Base-by-base conservation (phyloP, 305 asterid genomes). In the Stenogyne calaminthoides region DNA sequence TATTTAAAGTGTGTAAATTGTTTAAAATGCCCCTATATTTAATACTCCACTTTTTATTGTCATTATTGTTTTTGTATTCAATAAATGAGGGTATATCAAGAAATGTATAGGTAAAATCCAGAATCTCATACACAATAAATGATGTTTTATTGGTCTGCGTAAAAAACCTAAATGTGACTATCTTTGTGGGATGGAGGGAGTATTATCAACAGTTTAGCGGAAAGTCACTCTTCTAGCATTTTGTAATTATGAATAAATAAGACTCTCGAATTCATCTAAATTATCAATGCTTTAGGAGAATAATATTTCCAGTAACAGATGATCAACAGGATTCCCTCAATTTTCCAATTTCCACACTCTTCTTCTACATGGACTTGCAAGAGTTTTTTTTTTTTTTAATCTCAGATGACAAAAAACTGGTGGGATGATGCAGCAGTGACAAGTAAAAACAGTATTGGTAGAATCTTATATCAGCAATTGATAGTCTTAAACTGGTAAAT, bases 191-290 rank as follows among this genome's bases (percentile, higher is more conserved):
- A 22, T 22, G 2, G 25, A 22, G 25, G 25, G 25, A 22, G 25
- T 22, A 36, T 14, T 60, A 51, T 42, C 37, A 60, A 18, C 22
- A 11, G 65, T 39, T 3, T 0, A 37, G 40, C 19, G 40, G 54
- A 51, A 52, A 37, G 47, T 56, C 16, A 65, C 65, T 66, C 63
- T 32, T 67, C 60, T 10, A 64, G 40, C 47, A 47, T 58, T 57
- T 76, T 11, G 19, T 20, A 64, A 65, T 44, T 25, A 64, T 66
- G 61, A 29, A 20, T 49, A 32, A 37, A 72, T 40, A 54, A 55
- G 7, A 25, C 40, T 7, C 29, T 59, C 20, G 20, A 14, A 59
- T 59, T 29, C 58, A 57, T 64, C 57, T n/a, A 46, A 67, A 40
- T 36, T n/a, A 22, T 56, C 56, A 47, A 47, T 4, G 16, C 46